These are phyloP conservation scores for Dactylella cylindrospora DNA, from an alignment of 2,329 filamentous ascomycete genomes.

Conservation along the genomic window DNA sequence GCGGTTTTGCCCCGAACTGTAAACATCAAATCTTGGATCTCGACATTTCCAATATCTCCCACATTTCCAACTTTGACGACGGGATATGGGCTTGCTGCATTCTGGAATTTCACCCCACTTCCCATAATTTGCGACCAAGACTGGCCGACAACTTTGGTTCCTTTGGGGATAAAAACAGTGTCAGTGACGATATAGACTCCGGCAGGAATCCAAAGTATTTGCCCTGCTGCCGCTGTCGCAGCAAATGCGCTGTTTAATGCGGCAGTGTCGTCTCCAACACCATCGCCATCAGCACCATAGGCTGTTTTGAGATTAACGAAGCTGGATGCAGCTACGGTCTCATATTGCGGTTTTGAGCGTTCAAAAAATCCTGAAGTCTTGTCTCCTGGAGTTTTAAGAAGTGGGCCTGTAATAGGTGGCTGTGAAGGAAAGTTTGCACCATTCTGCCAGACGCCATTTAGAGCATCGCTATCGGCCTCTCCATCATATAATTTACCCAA, in stretches of 20 bases:
- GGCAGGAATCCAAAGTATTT: conserved; percentile 61
- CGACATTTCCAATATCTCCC: conserved; percentile 66
- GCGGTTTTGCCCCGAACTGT: conserved; percentile 66
- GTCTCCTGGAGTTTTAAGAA: too few relatives aligned
- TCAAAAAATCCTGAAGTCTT: conserved; percentile 61
- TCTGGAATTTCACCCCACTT: conserved; percentile 59
- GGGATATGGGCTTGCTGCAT: conserved; percentile 61
- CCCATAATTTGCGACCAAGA: conserved; percentile 50
- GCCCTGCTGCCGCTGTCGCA: conserved; percentile 54
- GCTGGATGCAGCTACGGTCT: conserved; percentile 50
- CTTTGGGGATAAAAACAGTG: conserved; percentile 56
- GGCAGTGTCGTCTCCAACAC: conserved; percentile 10
- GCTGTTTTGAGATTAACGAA: conserved; percentile 55
- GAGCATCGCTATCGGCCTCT: not conserved
- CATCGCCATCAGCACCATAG: conserved; percentile 43
- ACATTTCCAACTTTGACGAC: conserved; percentile 66
- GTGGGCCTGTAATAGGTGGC: conserved; percentile 53
- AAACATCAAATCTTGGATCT: conserved; percentile 71
- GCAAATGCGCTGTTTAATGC: conserved; percentile 55
- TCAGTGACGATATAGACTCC: conserved; percentile 60
- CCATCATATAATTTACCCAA: not conserved
- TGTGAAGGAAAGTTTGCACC: not conserved
- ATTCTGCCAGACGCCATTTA: not conserved
- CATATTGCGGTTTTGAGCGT: conserved; percentile 61
- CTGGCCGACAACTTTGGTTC: conserved; percentile 53